A percentile compares a stretch with the other conserved stretches of the same genome.
Evolutionary conservation across 257 asterid genomes (phyloP).

Genomic region (Penstemon newberryi): DNA sequence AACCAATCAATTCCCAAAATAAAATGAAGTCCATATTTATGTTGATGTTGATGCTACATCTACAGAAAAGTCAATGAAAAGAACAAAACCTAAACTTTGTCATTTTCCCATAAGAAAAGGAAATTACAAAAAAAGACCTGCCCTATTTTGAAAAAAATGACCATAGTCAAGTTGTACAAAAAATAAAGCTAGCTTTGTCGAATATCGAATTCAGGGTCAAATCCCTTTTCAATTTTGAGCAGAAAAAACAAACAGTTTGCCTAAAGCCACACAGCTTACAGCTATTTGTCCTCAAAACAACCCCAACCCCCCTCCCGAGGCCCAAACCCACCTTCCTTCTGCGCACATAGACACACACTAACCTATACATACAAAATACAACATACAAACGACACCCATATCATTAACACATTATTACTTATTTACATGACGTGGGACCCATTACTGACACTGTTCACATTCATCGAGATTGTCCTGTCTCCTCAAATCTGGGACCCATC

Average conservation of each 20-base stretch:
- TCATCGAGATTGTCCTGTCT: constrained; percentile 42
- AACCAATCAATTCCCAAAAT: too few species aligned
- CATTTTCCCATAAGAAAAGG: too few species aligned
- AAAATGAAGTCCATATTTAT: too few species aligned
- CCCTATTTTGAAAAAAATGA: too few species aligned
- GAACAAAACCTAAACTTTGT: too few species aligned
- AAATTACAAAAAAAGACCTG: too few species aligned
- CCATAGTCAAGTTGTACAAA: too few species aligned
- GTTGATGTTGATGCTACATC: too few species aligned
- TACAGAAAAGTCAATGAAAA: too few species aligned
- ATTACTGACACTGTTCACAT: constrained; percentile 30
- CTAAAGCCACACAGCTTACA: neutral
- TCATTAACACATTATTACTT: constrained; percentile 67
- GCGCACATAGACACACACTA: neutral
- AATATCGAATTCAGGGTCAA: neutral
- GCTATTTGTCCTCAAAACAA: neutral
- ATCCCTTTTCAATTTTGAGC: neutral
- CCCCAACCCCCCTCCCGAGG: too few species aligned
- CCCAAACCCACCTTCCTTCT: neutral
- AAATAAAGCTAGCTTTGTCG: too few species aligned
- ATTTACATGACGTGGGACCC: constrained; percentile 43
- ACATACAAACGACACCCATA: constrained; percentile 26
- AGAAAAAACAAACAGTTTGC: neutral
- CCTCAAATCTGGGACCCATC: constrained; percentile 34
- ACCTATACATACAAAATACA: constrained; percentile 11